Evolutionary conservation across 257 asterid genomes (phyloP), one percentile per base, ranked within the genome.

Genomic region (Fraxinus americana): DNA sequence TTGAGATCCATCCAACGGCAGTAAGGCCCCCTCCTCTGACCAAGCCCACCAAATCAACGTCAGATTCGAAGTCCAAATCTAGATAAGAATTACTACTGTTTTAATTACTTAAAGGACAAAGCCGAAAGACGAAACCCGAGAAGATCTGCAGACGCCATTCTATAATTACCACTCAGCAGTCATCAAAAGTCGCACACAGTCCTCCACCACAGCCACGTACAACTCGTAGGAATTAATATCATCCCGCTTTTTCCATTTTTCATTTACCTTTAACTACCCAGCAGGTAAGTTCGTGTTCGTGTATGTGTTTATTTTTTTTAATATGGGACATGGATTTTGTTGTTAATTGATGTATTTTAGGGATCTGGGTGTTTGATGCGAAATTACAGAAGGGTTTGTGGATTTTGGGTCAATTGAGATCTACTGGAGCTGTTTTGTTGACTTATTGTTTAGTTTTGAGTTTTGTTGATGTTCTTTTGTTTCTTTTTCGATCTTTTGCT

Each of bases 351-450:
- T 17, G 27, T 72, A 16, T 25, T 63, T 76, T 25, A 25, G 77
- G 87, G 88, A 87, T 87, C 84, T 83, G 79, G 76, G 63, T 71
- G 74, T 65, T 75, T 71, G 78, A 71, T 61, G 8, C 21, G 69
- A 38, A 48, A 81, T 17, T 57, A 19, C 66, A 16, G 81, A 35
- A 57, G 78, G 77, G 70, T 77, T 72, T 80, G 71, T 43, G 30
- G 57, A 59, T 45, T 61, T 80, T 80, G 79, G 79, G 80, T 8
- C 11, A 75, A n/a, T 32, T 84, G 75, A 78, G 73, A 75, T 80
- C 85, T 75, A 68, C 73, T 75, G 69, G 70, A 67, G 83, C 41
- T 77, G 9, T 70, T 35, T 68, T 77, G 12, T 72, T 17, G 8
- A 23, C 50, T 78, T 17, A 8, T 69, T 70, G 71, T 14, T 39